These are phyloP conservation scores for Rosellinia necatrix DNA, from an alignment of 2,329 filamentous ascomycete species.

Conservation along the genomic window DNA sequence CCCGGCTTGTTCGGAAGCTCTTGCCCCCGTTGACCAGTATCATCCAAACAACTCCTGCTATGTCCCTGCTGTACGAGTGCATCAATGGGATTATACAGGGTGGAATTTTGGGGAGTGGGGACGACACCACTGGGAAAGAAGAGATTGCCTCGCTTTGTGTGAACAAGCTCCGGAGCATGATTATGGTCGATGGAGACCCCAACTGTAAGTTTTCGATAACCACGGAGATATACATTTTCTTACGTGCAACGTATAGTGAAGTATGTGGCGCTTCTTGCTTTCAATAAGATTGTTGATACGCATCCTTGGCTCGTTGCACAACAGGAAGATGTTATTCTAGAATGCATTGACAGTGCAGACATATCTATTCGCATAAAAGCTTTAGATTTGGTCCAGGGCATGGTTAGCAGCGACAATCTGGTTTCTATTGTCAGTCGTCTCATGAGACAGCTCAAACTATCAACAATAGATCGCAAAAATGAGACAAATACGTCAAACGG, in stretches of 20 bases:
- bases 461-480: constrained; percentile 54
- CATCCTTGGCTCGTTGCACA: constrained; percentile 87
- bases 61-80: constrained; percentile 98
- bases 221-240: constrained; percentile 22
- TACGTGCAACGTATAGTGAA: constrained; percentile 65
- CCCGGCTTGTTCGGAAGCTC: constrained; percentile 87
- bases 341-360: constrained; percentile 93
- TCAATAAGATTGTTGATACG: constrained; percentile 90
- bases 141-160: constrained; percentile 93
- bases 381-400: constrained; percentile 86
- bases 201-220: constrained; percentile 68
- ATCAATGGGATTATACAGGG: constrained; percentile 98
- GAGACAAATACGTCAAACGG: constrained; percentile 52
- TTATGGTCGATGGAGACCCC: constrained; percentile 89
- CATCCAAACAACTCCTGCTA: constrained; percentile 91
- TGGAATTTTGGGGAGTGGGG: constrained; percentile 83
- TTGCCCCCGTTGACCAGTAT: constrained; percentile 89
- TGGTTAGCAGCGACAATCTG: constrained; percentile 89
- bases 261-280: constrained; percentile 93
- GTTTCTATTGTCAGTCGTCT: constrained; percentile 83
- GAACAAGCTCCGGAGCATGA: constrained; percentile 90
- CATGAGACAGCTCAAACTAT: constrained; percentile 80
- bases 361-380: constrained; percentile 95
- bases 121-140: constrained; percentile 80
- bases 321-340: constrained; percentile 94